These are phyloP conservation scores for Malassezia slooffiae DNA, from an alignment of 1,284 basidiomycete species.

Conservation along the genomic window DNA sequence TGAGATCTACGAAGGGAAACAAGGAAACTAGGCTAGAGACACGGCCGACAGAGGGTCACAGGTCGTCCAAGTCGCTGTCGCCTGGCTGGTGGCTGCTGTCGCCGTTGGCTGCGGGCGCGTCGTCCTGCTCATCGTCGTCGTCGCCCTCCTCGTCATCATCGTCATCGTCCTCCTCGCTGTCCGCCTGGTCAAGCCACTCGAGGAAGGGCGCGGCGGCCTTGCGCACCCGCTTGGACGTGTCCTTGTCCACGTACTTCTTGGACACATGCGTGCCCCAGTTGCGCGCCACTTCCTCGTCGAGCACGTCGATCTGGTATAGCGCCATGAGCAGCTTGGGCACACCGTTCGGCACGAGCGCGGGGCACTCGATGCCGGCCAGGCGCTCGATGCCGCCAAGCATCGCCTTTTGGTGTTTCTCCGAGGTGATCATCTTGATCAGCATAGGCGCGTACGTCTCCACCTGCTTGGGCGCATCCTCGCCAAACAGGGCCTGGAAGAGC, in stretches of 20 bases:
- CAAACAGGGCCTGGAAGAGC: slow-evolving; percentile 77
- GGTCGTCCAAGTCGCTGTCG: slow-evolving; percentile 36
- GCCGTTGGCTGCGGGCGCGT: not conserved
- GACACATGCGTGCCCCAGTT: slow-evolving; percentile 95
- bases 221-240: slow-evolving; percentile 85
- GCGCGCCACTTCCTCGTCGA: slow-evolving; percentile 80
- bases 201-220: slow-evolving; percentile 92
- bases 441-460: slow-evolving; percentile 64
- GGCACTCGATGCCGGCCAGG: slow-evolving; percentile 36
- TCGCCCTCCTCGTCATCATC: slow-evolving; percentile 32
- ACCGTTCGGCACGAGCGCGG: slow-evolving; percentile 41
- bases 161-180: slow-evolving; percentile 38
- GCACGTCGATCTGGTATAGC: slow-evolving; percentile 80
- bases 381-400: slow-evolving; percentile 55
- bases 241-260: slow-evolving; percentile 91
- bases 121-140: slow-evolving; percentile 18
- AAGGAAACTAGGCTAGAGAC: too few relatives aligned
- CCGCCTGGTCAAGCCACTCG: slow-evolving; percentile 45
- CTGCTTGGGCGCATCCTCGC: slow-evolving; percentile 63
- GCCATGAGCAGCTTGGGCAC: slow-evolving; percentile 90
- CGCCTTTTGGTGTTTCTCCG: slow-evolving; percentile 89
- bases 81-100: slow-evolving; percentile 26
- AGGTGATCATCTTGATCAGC: slow-evolving; percentile 58
- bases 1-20: too few relatives aligned
- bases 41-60: too few relatives aligned